Conservation (phyloP, 495 filamentous ascomycete genomes). For the Penicillium tannophilum region DNA sequence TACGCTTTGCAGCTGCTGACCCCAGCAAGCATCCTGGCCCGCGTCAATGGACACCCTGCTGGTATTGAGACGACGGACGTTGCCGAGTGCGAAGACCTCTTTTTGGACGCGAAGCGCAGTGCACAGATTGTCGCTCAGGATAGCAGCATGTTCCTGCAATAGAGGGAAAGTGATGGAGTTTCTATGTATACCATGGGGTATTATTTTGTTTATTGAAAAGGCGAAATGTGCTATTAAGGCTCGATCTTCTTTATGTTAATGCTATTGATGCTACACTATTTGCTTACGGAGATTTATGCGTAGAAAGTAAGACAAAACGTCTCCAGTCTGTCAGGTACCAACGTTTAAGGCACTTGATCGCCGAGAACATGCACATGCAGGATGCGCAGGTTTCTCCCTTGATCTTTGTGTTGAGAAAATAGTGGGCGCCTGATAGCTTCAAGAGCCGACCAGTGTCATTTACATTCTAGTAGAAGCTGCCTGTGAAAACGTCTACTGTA, state of each 20-base stretch:
- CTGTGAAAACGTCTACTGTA: too few species aligned
- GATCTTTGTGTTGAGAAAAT: not conserved
- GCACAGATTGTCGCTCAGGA: slow-evolving; percentile 68
- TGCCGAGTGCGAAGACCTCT: slow-evolving; percentile 84
- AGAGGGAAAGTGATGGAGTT: slow-evolving; percentile 8
- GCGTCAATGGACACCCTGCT: slow-evolving; percentile 65
- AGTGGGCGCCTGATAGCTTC: not conserved
- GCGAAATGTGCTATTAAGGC: slow-evolving; percentile 30
- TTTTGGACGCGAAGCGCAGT: slow-evolving; percentile 86
- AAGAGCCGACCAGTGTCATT: not conserved
- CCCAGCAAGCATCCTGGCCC: slow-evolving; percentile 74
- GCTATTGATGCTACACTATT: slow-evolving; percentile 28
- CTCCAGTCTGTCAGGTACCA: slow-evolving; percentile 8
- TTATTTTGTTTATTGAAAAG: slow-evolving; percentile 29
- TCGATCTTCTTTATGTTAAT: slow-evolving; percentile 29
- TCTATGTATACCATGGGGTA: slow-evolving; percentile 32
- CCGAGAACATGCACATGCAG: not conserved
- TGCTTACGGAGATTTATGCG: slow-evolving; percentile 2
- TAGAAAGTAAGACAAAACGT: not conserved
- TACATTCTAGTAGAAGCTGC: not conserved
- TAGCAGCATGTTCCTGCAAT: slow-evolving; percentile 56
- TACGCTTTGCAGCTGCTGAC: slow-evolving; percentile 92
- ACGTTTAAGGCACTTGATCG: not conserved
- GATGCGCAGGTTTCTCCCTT: not conserved
- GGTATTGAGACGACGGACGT: slow-evolving; percentile 83